phyloP scores from a whole-genome alignment of 805 yeast species.

The Kazachstania kunashirensis region DNA sequence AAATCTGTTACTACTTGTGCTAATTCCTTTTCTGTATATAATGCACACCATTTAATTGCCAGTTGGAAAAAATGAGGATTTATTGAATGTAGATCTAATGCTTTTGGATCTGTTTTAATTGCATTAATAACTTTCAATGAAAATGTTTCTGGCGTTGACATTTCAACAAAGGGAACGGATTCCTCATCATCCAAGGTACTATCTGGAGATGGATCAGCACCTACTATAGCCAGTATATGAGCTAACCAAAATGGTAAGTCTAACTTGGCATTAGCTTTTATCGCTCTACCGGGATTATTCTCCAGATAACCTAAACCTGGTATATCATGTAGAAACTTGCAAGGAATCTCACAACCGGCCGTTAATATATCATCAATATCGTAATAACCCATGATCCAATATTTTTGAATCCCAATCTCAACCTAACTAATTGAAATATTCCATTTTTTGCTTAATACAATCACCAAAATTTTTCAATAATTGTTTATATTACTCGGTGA shows the following conservation, averaged over 20 bases:
- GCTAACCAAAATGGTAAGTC: slow-evolving; percentile 90
- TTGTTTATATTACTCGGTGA: not conserved
- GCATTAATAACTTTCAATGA: slow-evolving; percentile 64
- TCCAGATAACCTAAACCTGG: slow-evolving; percentile 86
- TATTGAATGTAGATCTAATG: slow-evolving; percentile 58
- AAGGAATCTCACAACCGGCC: slow-evolving; percentile 65
- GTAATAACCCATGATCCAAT: slow-evolving; percentile 46
- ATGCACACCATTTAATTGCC: slow-evolving; percentile 65
- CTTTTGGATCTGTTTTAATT: slow-evolving; percentile 58
- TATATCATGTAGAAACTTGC: slow-evolving; percentile 64
- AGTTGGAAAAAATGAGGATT: slow-evolving; percentile 59
- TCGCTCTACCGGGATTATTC: slow-evolving; percentile 59
- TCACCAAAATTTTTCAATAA: too few relatives aligned
- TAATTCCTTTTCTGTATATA: slow-evolving; percentile 59
- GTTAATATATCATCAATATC: slow-evolving; percentile 71
- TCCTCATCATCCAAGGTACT: slow-evolving; percentile 20
- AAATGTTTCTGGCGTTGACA: slow-evolving; percentile 64
- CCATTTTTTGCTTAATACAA: too few relatives aligned
- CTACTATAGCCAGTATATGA: slow-evolving; percentile 52
- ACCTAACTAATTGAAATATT: not conserved
- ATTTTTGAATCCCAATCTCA: not conserved
- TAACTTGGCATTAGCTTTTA: slow-evolving; percentile 46
- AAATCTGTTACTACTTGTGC: slow-evolving; percentile 42
- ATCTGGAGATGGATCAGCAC: slow-evolving; percentile 24
- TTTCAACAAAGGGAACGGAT: slow-evolving; percentile 46